phyloP scores from a whole-genome alignment of 2,329 filamentous ascomycete species.

The Graphiopsis chlorocephala region DNA sequence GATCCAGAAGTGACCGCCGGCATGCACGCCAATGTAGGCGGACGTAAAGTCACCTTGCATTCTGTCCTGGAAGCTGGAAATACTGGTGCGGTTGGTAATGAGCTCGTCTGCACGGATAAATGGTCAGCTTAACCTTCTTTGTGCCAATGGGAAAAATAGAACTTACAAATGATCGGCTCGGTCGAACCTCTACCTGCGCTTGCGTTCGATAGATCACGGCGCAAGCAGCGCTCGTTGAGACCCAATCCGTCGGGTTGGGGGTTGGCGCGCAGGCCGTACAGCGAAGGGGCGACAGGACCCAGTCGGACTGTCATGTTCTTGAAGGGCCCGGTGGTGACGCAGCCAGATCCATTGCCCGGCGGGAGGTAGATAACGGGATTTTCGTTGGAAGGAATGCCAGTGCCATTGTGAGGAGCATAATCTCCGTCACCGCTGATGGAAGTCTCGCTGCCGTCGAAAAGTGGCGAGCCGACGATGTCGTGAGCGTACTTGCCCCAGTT shows the following conservation, averaged over 20 bases:
- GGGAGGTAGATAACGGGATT: constrained; percentile 36
- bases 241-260: constrained; percentile 30
- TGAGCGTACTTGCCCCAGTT: constrained; percentile 51
- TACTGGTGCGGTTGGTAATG: constrained; percentile 22
- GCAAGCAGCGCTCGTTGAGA: constrained; percentile 37
- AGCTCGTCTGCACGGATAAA: constrained; percentile 10
- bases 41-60: constrained; percentile 28
- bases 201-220: constrained; percentile 36
- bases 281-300: constrained; percentile 47
- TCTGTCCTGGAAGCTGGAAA: constrained; percentile 25
- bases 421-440: constrained; percentile 35
- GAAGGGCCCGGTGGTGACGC: constrained; percentile 51
- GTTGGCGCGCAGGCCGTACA: constrained; percentile 31
- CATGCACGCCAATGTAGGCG: constrained; percentile 39
- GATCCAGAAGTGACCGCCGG: constrained; percentile 46
- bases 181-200: constrained; percentile 17
- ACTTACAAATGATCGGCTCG: constrained; percentile 20
- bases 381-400: constrained; percentile 25
- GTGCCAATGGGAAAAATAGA: neutral
- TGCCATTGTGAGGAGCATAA: constrained; percentile 37
- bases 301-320: constrained; percentile 45
- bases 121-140: neutral
- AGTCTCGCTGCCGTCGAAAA: constrained; percentile 56
- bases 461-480: constrained; percentile 46
- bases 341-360: constrained; percentile 53